A percentile compares a stretch with the other conserved stretches of the same genome.
These are phyloP conservation scores for Amanita muscaria DNA, from an alignment of 768 basidiomycete species.

Conservation along the genomic window DNA sequence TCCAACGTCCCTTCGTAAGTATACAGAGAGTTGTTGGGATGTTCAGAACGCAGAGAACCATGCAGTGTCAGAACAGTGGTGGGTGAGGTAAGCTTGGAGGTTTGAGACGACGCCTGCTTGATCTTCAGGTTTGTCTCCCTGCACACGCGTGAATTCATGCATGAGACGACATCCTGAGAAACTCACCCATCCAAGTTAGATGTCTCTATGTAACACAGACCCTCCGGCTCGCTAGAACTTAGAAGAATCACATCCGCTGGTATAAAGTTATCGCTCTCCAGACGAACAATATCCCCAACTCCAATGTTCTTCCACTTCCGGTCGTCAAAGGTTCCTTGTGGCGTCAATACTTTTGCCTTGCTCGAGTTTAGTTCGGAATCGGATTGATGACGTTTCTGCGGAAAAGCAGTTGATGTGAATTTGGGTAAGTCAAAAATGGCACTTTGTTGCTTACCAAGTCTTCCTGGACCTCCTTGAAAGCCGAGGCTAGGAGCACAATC, in stretches of 20 bases:
- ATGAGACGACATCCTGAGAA: not conserved
- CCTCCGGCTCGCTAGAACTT: slow-evolving; percentile 91
- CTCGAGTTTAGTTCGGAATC: slow-evolving; percentile 89
- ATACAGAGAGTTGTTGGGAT: slow-evolving; percentile 96
- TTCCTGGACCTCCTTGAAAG: slow-evolving; percentile 93
- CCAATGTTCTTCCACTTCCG: slow-evolving; percentile 83
- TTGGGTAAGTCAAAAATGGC: not conserved
- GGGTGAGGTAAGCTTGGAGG: slow-evolving; percentile 70
- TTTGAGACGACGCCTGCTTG: slow-evolving; percentile 87
- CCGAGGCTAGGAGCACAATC: slow-evolving; percentile 85
- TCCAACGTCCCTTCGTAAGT: slow-evolving; percentile 86
- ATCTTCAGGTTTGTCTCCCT: slow-evolving; percentile 99
- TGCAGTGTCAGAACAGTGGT: slow-evolving; percentile 60
- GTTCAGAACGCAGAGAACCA: slow-evolving; percentile 87
- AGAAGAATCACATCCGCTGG: slow-evolving; percentile 89
- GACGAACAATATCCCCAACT: slow-evolving; percentile 87
- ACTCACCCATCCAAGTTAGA: slow-evolving; percentile 92
- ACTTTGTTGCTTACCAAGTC: slow-evolving; percentile 58
- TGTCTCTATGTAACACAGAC: slow-evolving; percentile 95
- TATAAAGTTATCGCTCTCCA: slow-evolving; percentile 90
- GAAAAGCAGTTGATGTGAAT: slow-evolving; percentile 6
- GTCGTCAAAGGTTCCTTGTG: slow-evolving; percentile 53
- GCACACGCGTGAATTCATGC: slow-evolving; percentile 8
- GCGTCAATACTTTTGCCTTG: slow-evolving; percentile 61
- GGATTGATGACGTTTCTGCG: slow-evolving; percentile 91